A percentile compares a stretch with the other conserved stretches of the same genome.
phyloP scores from a whole-genome alignment of 2,329 filamentous ascomycete genomes.

The Reticulascus tulasneorum region DNA sequence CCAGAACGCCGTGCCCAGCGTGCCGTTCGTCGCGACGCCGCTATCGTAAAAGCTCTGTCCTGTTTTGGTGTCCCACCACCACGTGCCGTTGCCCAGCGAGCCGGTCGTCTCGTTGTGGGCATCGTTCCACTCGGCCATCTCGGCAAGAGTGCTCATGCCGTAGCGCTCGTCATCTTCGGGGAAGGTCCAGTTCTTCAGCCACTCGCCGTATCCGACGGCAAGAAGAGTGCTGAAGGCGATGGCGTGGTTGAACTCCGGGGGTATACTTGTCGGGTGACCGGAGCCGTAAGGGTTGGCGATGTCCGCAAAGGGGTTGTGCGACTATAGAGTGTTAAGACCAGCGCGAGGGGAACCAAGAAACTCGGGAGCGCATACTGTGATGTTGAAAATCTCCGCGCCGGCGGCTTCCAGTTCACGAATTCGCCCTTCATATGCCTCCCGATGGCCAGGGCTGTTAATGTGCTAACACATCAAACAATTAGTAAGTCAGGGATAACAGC shows the following conservation, averaged over 20 bases:
- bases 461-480: too few species aligned
- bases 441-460: too few species aligned
- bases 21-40: slow-evolving; percentile 8
- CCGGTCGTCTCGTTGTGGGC: slow-evolving; percentile 15
- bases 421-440: too few species aligned
- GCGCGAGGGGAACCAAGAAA: not conserved
- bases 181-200: slow-evolving; percentile 14
- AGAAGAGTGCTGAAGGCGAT: slow-evolving; percentile 14
- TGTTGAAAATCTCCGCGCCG: slow-evolving; percentile 1
- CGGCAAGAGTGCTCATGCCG: slow-evolving; percentile 12
- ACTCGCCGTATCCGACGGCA: slow-evolving; percentile 16
- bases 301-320: not conserved
- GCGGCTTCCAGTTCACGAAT: not conserved
- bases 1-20: slow-evolving; percentile 6
- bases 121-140: slow-evolving; percentile 16
- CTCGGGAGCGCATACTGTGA: too few species aligned
- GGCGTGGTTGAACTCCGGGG: slow-evolving; percentile 8
- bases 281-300: slow-evolving; percentile 12
- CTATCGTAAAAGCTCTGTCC: slow-evolving; percentile 14
- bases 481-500: too few species aligned
- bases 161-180: slow-evolving; percentile 9
- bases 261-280: slow-evolving; percentile 8
- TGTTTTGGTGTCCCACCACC: slow-evolving; percentile 13
- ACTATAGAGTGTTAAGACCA: not conserved
- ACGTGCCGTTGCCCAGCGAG: slow-evolving; percentile 13